phyloP scores from a whole-genome alignment of 2,329 filamentous ascomycete genomes.

The Arthroderma sp. region DNA sequence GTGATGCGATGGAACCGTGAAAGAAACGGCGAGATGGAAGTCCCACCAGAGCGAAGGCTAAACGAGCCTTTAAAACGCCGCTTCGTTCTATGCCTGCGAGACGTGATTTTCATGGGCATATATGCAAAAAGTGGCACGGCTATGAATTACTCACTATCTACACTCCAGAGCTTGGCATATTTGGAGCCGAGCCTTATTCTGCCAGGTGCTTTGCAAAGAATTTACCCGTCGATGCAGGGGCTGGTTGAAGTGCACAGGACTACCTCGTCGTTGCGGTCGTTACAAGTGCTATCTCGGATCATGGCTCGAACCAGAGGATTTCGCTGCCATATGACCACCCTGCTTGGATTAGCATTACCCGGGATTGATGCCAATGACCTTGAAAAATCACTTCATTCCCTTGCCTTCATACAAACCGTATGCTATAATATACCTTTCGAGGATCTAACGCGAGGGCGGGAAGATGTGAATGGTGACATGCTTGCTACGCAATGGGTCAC shows the following conservation, averaged over 20 bases:
- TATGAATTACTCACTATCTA: conserved; percentile 81
- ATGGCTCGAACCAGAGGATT: conserved; percentile 94
- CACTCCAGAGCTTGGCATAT: conserved; percentile 77
- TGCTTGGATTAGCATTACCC: conserved; percentile 82
- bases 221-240: conserved; percentile 93
- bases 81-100: conserved; percentile 77
- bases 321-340: conserved; percentile 83
- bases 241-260: conserved; percentile 95
- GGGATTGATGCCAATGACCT: conserved; percentile 97
- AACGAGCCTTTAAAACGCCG: conserved; percentile 70
- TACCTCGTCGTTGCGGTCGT: conserved; percentile 77
- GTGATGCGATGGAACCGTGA: conserved; percentile 97
- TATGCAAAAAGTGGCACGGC: conserved; percentile 91
- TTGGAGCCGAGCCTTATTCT: conserved; percentile 85
- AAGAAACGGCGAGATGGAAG: conserved; percentile 78
- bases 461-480: conserved; percentile 56
- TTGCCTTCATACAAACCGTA: conserved; percentile 90
- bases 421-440: conserved; percentile 92
- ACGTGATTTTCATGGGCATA: conserved; percentile 96
- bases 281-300: conserved; percentile 82
- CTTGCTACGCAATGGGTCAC: conserved; percentile 89
- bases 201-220: conserved; percentile 83
- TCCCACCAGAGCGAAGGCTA: conserved; percentile 65
- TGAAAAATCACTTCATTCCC: conserved; percentile 86
- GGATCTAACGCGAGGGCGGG: conserved; percentile 57